These are phyloP conservation scores for Pseudozyma pruni DNA, from an alignment of 1,284 basidiomycete species.

Conservation along the genomic window DNA sequence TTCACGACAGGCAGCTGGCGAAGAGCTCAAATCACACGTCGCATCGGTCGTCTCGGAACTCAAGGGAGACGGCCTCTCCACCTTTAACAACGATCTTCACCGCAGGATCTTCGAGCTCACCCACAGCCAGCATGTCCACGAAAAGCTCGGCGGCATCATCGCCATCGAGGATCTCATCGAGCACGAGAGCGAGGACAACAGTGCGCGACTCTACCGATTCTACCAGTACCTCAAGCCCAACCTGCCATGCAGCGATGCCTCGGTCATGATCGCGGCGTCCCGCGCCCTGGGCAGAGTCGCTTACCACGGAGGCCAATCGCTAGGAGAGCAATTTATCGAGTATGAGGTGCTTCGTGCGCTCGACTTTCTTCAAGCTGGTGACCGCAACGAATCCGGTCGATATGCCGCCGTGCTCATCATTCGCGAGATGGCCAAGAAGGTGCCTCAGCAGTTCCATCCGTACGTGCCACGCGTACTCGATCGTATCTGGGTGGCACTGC, in stretches of 20 bases:
- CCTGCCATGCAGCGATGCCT: conserved; percentile 82
- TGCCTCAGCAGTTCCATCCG: conserved; percentile 65
- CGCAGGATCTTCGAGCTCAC: conserved; percentile 82
- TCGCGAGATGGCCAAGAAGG: conserved; percentile 65
- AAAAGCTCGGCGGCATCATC: conserved; percentile 82
- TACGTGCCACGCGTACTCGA: conserved; percentile 65
- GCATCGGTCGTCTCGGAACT: conserved; percentile 59
- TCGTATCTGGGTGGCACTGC: conserved; percentile 66
- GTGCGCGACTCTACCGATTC: conserved; percentile 83
- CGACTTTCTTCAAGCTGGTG: conserved; percentile 73
- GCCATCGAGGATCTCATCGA: conserved; percentile 73
- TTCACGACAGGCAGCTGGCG: conserved; percentile 51
- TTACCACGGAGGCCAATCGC: conserved; percentile 80
- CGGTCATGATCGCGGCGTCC: conserved; percentile 87
- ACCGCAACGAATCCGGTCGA: conserved; percentile 69
- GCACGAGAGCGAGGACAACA: conserved; percentile 54
- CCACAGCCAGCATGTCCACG: conserved; percentile 78
- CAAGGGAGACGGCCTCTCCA: conserved; percentile 59
- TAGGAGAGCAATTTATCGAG: conserved; percentile 87
- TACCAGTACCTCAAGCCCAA: conserved; percentile 91
- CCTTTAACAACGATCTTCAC: conserved; percentile 72
- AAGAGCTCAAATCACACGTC: conserved; percentile 60
- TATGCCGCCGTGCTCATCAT: conserved; percentile 68
- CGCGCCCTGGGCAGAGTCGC: conserved; percentile 85
- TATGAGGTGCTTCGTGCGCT: conserved; percentile 84